Percentiles rank a stretch among this genome's conserved stretches.
Evolutionary conservation across 345 rosid species (phyloP).

Genomic region (Salix arbutifolia): DNA sequence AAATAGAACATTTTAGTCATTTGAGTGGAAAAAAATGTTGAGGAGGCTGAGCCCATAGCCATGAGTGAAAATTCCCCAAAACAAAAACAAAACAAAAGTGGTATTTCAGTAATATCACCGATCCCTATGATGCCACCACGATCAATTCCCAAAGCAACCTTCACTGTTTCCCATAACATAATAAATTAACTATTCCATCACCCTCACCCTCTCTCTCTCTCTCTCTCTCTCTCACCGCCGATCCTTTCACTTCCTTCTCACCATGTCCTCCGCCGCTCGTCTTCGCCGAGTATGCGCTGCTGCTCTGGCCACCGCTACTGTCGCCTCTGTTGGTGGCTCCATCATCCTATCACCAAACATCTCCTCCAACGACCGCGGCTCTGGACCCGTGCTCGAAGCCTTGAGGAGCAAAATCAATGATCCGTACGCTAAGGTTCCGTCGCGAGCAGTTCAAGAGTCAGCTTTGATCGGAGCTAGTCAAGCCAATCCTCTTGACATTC

Average conservation of each 20-base stretch:
- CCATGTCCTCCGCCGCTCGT: conserved; percentile 53
- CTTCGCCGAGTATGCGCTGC: conserved; percentile 48
- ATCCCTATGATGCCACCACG: background rate
- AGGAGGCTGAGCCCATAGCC: too few relatives aligned
- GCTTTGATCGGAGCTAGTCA: conserved; percentile 47
- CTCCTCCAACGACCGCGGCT: conserved; percentile 51
- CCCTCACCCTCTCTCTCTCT: background rate
- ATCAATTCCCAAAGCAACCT: conserved; percentile 32
- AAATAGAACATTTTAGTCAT: too few relatives aligned
- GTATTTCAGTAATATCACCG: background rate
- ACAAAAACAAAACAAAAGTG: background rate
- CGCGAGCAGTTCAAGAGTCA: conserved; percentile 68
- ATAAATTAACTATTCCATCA: background rate
- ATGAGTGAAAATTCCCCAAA: background rate
- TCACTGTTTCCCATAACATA: conserved; percentile 15
- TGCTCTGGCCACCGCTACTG: conserved; percentile 25
- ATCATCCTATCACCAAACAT: conserved; percentile 32
- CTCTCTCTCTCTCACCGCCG: conserved; percentile 3
- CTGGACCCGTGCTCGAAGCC: conserved; percentile 38
- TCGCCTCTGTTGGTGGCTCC: conserved; percentile 36
- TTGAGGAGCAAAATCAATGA: conserved; percentile 48
- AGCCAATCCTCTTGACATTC: conserved; percentile 70
- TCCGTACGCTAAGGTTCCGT: conserved; percentile 51
- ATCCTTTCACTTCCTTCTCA: background rate
- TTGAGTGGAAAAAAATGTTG: too few relatives aligned